Evolutionary conservation across 176 grass and related monocot species (phyloP), one percentile per base, ranked within the genome.

Genomic region (Secale cereale): DNA sequence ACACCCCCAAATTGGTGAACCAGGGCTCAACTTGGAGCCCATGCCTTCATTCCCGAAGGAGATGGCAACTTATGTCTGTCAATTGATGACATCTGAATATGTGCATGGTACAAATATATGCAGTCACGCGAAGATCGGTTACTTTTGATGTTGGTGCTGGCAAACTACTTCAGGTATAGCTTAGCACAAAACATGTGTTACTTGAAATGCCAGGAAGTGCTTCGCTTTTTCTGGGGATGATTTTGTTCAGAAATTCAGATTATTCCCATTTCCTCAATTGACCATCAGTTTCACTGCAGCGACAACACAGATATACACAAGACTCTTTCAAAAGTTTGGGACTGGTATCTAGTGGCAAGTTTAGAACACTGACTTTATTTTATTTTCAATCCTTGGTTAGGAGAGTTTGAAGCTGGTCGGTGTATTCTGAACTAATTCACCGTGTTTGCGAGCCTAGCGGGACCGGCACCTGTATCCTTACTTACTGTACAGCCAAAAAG

Each of bases 31-130:
- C 41, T 45, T 45, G 41, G 41, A 45, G 41, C 41, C 41, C 4
- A 45, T 45, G 41, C 12, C 41, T 45, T 45, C 41, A 45, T 45
- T 17, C 4, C 17, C 16, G 40, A 67, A 85, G n/a, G 46, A 61
- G 87, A 89, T 74, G 87, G 82, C 60, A 76, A 85, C 82, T 85
- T 20, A 65, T 80, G 82, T 46, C 81, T 66, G 69, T 19, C 59
- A n/a, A 74, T 65, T 15, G 65, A 72, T 20, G 2, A 89, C 16
- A 22, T 62, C 37, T 78, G n/a, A 65, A 65, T 65, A 13, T 13
- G 27, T 15, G 14, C 12, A 65, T 65, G 30, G 5, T 30, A 69
- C 32, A 22, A 22, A 69, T 77, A 29, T 32, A 77, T 54, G 46
- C 28, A 32, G 29, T 27, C 39, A 71, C 52, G 29, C 48, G 16